Percentiles rank a stretch among this genome's conserved stretches.
Conservation (phyloP, 2,329 filamentous ascomycete genomes). For the Biscogniauxia marginata region DNA sequence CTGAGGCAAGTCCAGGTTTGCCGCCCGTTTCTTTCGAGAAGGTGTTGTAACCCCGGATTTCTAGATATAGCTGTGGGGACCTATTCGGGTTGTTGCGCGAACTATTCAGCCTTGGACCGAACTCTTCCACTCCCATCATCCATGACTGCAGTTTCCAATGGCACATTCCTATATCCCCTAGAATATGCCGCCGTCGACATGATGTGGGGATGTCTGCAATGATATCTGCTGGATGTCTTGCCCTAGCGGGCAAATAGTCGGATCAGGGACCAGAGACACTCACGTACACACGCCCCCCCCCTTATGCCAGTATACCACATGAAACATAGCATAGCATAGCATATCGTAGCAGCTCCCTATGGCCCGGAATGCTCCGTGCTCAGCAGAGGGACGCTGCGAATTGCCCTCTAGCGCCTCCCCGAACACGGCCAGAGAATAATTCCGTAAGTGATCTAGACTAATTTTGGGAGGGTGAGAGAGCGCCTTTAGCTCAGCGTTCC, state of each 20-base stretch:
- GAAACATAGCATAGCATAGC: conserved; percentile 11
- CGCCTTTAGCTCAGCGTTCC: conserved; percentile 12
- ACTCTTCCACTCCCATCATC: conserved; percentile 8
- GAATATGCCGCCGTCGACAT: conserved; percentile 7
- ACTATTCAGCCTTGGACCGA: conserved; percentile 11
- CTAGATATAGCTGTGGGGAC: conserved; percentile 13
- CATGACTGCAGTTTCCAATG: not conserved
- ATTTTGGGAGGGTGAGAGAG: conserved; percentile 4
- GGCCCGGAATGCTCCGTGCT: conserved; percentile 28
- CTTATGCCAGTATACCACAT: conserved; percentile 2
- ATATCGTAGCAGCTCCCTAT: conserved; percentile 4
- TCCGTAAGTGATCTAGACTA: conserved; percentile 22
- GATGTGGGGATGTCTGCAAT: conserved; percentile 13
- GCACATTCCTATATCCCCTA: conserved; percentile 2
- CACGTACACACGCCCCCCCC: conserved; percentile 3
- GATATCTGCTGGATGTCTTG: conserved; percentile 18
- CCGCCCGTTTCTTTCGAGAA: not conserved
- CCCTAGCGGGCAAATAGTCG: conserved; percentile 15
- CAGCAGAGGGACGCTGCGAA: conserved; percentile 13
- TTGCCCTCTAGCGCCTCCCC: conserved; percentile 12
- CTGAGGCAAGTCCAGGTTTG: conserved; percentile 2
- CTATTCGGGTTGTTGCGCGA: conserved; percentile 11
- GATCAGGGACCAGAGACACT: conserved; percentile 10
- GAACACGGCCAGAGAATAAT: conserved; percentile 25
- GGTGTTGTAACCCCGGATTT: conserved; percentile 7